These are phyloP conservation scores for Talaromyces proteolyticus DNA, from an alignment of 495 filamentous ascomycete genomes.

Conservation along the genomic window DNA sequence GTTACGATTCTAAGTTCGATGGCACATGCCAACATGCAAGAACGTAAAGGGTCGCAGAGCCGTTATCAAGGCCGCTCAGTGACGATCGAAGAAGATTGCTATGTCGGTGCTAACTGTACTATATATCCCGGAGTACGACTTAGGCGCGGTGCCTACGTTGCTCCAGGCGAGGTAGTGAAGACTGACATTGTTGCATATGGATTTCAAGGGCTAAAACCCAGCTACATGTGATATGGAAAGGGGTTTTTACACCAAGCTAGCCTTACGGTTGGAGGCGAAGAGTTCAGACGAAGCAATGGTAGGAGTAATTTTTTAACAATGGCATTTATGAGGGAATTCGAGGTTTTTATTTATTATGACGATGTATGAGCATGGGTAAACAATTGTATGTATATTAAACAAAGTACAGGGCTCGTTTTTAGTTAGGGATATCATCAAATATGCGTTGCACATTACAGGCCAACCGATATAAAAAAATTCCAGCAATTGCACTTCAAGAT, in stretches of 20 bases:
- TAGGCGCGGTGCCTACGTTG: constrained; percentile 36
- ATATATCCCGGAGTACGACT: constrained; percentile 60
- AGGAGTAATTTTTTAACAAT: too few relatives aligned
- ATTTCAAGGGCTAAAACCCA: constrained; percentile 39
- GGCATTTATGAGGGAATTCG: too few relatives aligned
- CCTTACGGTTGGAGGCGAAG: too few relatives aligned
- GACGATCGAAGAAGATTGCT: constrained; percentile 82
- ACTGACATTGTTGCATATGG: constrained; percentile 37
- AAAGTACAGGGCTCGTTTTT: too few relatives aligned
- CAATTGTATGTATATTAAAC: too few relatives aligned
- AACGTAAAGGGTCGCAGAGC: constrained; percentile 68
- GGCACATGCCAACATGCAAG: constrained; percentile 68
- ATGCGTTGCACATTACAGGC: too few relatives aligned
- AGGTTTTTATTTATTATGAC: too few relatives aligned
- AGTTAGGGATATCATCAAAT: too few relatives aligned
- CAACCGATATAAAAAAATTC: too few relatives aligned
- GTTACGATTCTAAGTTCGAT: constrained; percentile 80
- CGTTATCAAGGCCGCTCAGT: constrained; percentile 67
- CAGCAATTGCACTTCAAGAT: constrained; percentile 5
- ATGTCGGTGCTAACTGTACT: constrained; percentile 78
- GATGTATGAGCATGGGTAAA: too few relatives aligned
- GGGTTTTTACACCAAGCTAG: too few relatives aligned
- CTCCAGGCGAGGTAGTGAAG: constrained; percentile 40
- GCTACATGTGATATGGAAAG: constrained; percentile 35
- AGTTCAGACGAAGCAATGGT: too few relatives aligned